Evolutionary conservation across 2,329 filamentous ascomycete genomes (phyloP).

Genomic region (Fusarium equiseti): DNA sequence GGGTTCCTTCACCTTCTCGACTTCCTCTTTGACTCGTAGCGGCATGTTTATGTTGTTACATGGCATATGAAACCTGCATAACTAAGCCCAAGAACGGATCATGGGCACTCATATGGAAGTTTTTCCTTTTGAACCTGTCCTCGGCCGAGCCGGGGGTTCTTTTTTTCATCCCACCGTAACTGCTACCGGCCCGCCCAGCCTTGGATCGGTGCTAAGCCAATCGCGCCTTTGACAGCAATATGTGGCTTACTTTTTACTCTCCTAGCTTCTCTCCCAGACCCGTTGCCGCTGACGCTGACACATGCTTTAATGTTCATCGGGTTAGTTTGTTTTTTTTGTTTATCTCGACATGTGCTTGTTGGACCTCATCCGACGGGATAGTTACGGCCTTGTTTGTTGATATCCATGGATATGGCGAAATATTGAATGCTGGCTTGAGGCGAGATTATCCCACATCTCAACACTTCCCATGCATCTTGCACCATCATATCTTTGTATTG

Average conservation of each 20-base stretch:
- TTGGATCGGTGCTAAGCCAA: not conserved
- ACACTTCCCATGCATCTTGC: conserved; percentile 10
- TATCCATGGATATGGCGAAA: not conserved
- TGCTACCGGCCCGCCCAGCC: conserved; percentile 27
- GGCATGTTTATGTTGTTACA: conserved; percentile 5
- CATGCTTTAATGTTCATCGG: not conserved
- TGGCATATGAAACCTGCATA: conserved; percentile 2
- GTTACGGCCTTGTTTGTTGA: not conserved
- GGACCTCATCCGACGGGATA: not conserved
- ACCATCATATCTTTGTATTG: conserved; percentile 1
- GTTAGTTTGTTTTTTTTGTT: not conserved
- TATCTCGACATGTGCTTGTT: not conserved
- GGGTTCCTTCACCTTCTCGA: not conserved
- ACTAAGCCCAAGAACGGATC: not conserved
- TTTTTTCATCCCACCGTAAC: not conserved
- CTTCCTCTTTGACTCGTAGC: conserved; percentile 30
- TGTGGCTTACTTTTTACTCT: conserved; percentile 12
- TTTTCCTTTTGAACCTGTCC: not conserved
- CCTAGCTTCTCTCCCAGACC: not conserved
- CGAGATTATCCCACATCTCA: conserved; percentile 5
- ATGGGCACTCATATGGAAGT: conserved; percentile 8
- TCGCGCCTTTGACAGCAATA: not conserved
- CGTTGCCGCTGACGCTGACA: conserved; percentile 1
- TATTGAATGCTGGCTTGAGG: not conserved
- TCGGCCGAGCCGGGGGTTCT: conserved; percentile 7